phyloP scores from a whole-genome alignment of 257 asterid species.

The Lavandula angustifolia region DNA sequence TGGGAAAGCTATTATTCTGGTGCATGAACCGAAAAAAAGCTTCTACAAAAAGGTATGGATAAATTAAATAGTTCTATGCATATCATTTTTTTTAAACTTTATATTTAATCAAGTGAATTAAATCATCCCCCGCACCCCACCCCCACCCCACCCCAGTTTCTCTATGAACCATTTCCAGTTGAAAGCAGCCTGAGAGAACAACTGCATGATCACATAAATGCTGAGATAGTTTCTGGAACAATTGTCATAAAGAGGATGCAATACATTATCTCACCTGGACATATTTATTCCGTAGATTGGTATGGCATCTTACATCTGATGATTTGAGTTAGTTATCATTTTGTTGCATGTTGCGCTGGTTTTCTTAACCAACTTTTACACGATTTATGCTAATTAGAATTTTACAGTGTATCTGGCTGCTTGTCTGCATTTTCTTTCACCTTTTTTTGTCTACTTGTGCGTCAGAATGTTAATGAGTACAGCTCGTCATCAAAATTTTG shows the following conservation, averaged over 20 bases:
- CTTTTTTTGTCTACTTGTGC: not conserved
- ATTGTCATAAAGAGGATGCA: constrained; percentile 91
- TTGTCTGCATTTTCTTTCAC: not conserved
- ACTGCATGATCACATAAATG: constrained; percentile 92
- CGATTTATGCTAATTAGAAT: constrained; percentile 1
- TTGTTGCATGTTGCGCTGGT: constrained; percentile 3
- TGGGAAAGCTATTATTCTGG: constrained; percentile 98
- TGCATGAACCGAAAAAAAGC: constrained; percentile 98
- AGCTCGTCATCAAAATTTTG: not conserved
- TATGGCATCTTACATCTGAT: constrained; percentile 38
- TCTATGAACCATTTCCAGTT: constrained; percentile 98
- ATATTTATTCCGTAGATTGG: constrained; percentile 94
- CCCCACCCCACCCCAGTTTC: constrained; percentile 58
- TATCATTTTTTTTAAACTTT: not conserved
- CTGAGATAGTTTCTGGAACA: constrained; percentile 97
- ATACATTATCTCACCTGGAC: constrained; percentile 99
- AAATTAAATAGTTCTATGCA: not conserved
- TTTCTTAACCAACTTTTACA: constrained; percentile 13
- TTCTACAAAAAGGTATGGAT: constrained; percentile 84
- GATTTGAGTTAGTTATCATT: constrained; percentile 19
- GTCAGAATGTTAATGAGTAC: not conserved
- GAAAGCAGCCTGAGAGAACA: constrained; percentile 98
- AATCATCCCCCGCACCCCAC: not conserved
- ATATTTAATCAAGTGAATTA: not conserved
- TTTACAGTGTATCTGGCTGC: constrained; percentile 3